These are phyloP conservation scores for Elymus sibiricus DNA, from an alignment of 176 grass and related monocot genomes.

Conservation along the genomic window DNA sequence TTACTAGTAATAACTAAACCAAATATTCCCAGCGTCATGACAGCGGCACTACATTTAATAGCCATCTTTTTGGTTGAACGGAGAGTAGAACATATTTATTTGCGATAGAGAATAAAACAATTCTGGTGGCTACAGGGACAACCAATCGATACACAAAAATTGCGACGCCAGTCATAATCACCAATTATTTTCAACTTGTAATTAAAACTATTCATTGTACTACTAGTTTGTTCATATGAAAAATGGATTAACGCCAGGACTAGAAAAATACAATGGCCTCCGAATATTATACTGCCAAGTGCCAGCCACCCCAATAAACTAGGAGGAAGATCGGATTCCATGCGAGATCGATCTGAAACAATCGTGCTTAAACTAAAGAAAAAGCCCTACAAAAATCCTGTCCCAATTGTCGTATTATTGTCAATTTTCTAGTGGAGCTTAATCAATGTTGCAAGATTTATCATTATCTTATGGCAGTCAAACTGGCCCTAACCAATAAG, in stretches of 20 bases:
- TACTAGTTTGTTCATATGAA: neutral
- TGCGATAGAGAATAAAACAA: neutral
- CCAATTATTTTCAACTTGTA: neutral
- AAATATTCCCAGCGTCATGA: slow-evolving; percentile 29
- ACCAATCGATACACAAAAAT: too few relatives aligned
- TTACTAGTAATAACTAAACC: slow-evolving; percentile 11
- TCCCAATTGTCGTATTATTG: neutral
- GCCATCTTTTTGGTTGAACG: neutral
- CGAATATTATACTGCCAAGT: neutral
- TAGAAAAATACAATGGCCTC: too few relatives aligned
- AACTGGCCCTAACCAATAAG: neutral
- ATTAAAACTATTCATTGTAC: too few relatives aligned
- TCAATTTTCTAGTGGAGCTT: neutral
- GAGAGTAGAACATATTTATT: too few relatives aligned
- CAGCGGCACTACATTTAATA: slow-evolving; percentile 3
- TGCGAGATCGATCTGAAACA: neutral
- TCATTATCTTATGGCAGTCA: neutral
- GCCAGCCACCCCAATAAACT: neutral
- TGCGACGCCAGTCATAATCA: too few relatives aligned
- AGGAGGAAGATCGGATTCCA: neutral
- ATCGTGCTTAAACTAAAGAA: neutral
- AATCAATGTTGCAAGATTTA: neutral
- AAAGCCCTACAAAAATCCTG: neutral
- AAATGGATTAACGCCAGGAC: neutral
- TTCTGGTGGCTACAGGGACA: neutral